Evolutionary conservation across 768 basidiomycete genomes (phyloP), one percentile per base, ranked within the genome.

Genomic region (Tylopilus vinaceipallidus): DNA sequence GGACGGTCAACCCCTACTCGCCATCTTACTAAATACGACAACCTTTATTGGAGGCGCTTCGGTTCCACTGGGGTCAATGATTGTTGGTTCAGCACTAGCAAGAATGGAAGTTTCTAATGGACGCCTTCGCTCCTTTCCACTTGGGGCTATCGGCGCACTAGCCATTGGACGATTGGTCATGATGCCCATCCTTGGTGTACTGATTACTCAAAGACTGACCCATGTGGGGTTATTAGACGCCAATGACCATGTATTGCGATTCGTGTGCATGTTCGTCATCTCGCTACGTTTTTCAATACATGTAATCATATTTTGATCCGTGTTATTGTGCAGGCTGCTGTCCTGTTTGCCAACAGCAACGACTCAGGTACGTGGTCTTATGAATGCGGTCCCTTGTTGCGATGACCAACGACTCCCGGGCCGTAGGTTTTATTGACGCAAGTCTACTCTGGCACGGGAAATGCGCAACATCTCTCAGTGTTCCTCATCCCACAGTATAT

Each of bases 1-100:
- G 0, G 86, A 88, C 54, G 84, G 84, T 0, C 72, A 78, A 51
- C 84, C 86, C 1, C 85, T 84, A 0, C 77, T 88, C 14, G 75
- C 80, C 0, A 76, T 88, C 53, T 37, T 88, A 32, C 57, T 83
- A 47, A 80, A 84, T 47, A 77, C 80, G 0, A 66, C 78, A 0
- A 64, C 69, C 1, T 87, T 88, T 56, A 72, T 86, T 32, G 84
- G 86, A 0, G 76, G 64, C 2, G 84, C 83, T 1, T 78, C 80
- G 4, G 79, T 88, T 0, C 86, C 86, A 0, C 56, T 86, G 2
- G 83, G 83, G 2, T 62, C 88, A 10, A 73, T 83, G 11, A 80
- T 77, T 6, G 71, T 88, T 4, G 86, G 86, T 0, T 80, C 80
- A 4, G 80, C 81, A 0, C 66, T 88, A 4, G 85, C 86, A 0